phyloP scores from a whole-genome alignment of 2,329 filamentous ascomycete species.

The Alternaria triticimaculans region DNA sequence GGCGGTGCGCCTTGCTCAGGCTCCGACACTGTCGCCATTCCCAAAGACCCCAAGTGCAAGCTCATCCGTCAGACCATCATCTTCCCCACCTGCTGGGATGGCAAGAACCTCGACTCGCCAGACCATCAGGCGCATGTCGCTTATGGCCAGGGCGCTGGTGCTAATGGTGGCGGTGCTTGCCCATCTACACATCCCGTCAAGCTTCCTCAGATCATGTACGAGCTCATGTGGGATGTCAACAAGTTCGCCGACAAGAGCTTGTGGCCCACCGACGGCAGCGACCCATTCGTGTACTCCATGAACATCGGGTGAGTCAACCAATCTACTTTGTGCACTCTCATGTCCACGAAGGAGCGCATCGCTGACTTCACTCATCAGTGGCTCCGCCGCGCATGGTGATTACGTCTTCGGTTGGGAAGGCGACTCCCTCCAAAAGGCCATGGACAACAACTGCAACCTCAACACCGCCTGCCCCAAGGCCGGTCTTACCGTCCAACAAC shows the following conservation, averaged over 20 bases:
- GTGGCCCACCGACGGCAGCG: slow-evolving; percentile 43
- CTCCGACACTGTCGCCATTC: slow-evolving; percentile 59
- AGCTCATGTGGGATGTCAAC: slow-evolving; percentile 46
- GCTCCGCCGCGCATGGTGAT: slow-evolving; percentile 45
- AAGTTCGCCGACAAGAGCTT: slow-evolving; percentile 38
- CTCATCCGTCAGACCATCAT: slow-evolving; percentile 63
- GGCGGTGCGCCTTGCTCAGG: slow-evolving; percentile 60
- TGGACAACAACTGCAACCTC: slow-evolving; percentile 51
- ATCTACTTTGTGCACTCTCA: no score
- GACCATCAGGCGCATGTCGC: slow-evolving; percentile 53
- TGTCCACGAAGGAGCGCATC: no score
- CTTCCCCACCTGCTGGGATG: slow-evolving; percentile 50
- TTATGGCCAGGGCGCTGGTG: slow-evolving; percentile 54
- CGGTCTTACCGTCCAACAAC: slow-evolving; percentile 37
- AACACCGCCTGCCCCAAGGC: slow-evolving; percentile 41
- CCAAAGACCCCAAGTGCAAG: slow-evolving; percentile 55
- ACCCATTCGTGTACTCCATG: slow-evolving; percentile 45
- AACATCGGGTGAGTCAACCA: no score
- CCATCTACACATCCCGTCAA: slow-evolving; percentile 48
- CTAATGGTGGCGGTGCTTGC: slow-evolving; percentile 57
- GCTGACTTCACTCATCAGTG: slow-evolving; percentile 17
- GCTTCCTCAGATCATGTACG: slow-evolving; percentile 47
- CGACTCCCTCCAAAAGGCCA: slow-evolving; percentile 51
- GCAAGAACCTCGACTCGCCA: slow-evolving; percentile 42
- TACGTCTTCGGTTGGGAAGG: slow-evolving; percentile 56